Evolutionary conservation across 768 basidiomycete genomes (phyloP).

Genomic region (Tylopilus sp.): DNA sequence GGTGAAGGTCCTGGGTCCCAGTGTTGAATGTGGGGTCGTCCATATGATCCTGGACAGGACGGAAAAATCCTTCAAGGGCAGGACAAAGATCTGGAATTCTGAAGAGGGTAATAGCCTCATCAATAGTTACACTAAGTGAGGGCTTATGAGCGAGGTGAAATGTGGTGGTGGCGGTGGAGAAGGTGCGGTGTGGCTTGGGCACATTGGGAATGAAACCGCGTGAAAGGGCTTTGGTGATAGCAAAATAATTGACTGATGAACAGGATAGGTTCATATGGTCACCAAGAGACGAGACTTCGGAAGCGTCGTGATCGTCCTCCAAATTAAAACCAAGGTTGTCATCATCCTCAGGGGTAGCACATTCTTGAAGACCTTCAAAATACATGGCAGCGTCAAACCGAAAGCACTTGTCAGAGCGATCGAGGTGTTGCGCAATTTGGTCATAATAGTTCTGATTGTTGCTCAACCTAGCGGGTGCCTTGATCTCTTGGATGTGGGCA

Average conservation of each 20-base stretch:
- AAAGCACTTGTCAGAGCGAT: too few species aligned
- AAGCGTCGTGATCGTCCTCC: too few species aligned
- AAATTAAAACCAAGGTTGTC: too few species aligned
- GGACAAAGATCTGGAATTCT: not conserved
- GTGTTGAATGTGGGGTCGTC: not conserved
- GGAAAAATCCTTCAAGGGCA: not conserved
- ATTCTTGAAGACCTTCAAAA: too few species aligned
- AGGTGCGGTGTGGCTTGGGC: not conserved
- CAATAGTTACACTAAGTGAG: not conserved
- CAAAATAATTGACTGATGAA: not conserved
- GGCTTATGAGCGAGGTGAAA: not conserved
- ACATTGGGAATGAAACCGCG: not conserved
- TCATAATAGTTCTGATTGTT: too few species aligned
- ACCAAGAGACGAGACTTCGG: too few species aligned
- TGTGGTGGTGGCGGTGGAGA: not conserved
- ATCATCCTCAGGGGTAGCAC: too few species aligned
- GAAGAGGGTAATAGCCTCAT: not conserved
- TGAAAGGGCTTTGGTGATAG: not conserved
- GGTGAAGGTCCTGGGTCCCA: not conserved
- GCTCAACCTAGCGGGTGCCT: too few species aligned
- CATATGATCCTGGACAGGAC: not conserved
- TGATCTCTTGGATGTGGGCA: too few species aligned
- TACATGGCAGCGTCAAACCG: too few species aligned
- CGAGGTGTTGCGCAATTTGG: too few species aligned
- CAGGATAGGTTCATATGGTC: too few species aligned